Evolutionary conservation across 257 asterid species (phyloP).

Genomic region (Nicotiana sylvestris): DNA sequence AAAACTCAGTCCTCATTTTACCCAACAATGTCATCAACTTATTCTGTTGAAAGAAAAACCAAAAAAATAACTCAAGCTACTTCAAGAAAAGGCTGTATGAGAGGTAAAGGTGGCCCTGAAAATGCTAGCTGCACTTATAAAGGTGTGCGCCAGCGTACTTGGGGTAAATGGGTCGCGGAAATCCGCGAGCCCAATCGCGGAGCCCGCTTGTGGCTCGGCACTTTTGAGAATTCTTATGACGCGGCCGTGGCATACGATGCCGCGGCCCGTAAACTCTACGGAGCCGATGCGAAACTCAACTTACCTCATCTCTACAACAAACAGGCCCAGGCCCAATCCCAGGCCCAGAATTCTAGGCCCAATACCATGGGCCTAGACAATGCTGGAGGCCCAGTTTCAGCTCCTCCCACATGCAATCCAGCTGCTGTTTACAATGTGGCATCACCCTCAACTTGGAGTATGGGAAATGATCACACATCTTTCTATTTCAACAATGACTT

Average conservation of each 20-base stretch:
- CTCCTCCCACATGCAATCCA: background rate
- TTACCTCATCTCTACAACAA: constrained; percentile 47
- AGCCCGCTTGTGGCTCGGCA: constrained; percentile 79
- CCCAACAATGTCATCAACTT: background rate
- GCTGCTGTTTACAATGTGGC: background rate
- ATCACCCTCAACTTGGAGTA: background rate
- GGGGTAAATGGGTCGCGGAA: constrained; percentile 97
- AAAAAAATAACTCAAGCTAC: constrained; percentile 37
- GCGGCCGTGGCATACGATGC: constrained; percentile 75
- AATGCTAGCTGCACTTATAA: constrained; percentile 66
- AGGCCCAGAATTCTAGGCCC: background rate
- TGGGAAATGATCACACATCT: background rate
- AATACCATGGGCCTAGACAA: background rate
- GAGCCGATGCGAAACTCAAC: constrained; percentile 57
- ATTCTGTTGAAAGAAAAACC: background rate
- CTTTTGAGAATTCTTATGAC: constrained; percentile 64
- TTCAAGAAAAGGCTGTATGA: constrained; percentile 78
- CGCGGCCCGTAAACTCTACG: constrained; percentile 63
- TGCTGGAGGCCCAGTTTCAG: background rate
- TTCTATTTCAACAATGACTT: background rate
- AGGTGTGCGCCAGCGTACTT: constrained; percentile 80
- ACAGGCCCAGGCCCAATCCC: background rate
- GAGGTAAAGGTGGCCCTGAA: constrained; percentile 91
- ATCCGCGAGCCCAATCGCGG: constrained; percentile 87
- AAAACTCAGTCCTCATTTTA: background rate